Base-by-base conservation (phyloP, 2,329 filamentous ascomycete species). In the Aspergillus pseudonomiae region DNA sequence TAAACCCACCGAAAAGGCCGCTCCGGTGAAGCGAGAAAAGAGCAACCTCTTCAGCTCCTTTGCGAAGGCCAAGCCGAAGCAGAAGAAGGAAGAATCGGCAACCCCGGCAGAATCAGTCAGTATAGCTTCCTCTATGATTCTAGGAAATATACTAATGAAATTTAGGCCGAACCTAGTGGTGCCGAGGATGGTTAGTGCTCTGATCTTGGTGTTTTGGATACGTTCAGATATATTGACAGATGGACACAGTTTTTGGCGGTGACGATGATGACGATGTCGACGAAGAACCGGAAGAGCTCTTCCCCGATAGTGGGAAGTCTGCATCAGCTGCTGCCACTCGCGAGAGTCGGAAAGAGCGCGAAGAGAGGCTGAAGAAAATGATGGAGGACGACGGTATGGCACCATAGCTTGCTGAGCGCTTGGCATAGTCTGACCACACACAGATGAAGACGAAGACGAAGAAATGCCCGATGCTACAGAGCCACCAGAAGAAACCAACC, bases 1-100 rank as follows among this genome's bases (percentile, higher is more conserved):
- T 64, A 81, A 71, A 64, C 71, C 65, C 63, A 74, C 64, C 67
- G 75, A 58, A 32, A 83, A 82, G 67, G 62, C 75, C 21, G 72
- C 80, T 2, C 74, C 77, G 6, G 11, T 52, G 28, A 92, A 91
- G 72, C 86, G 86, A 62, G 85, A 86, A 59, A 83, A 81, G 19
- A 86, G 89, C 3, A 86, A 86, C 63, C 87, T 96, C 30, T 93
- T 95, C 83, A 89, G 90, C 64, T 91, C 92, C 0, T 96, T 96
- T 74, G 91, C 91, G 2, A 89, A 88, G 70, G 81, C 88, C 5
- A 92, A 86, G 71, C 83, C 87, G 11, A 92, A 89, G 70, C 67
- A 68, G 68, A 83, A 79, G 72, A 78, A 70, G 67, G 82, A 74
- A 74, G 78, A 75, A 4, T 76, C 79, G 16, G 71, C 78, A 41